Evolutionary conservation across 2,329 filamentous ascomycete species (phyloP).

Genomic region (Colletotrichum ledebouriae): DNA sequence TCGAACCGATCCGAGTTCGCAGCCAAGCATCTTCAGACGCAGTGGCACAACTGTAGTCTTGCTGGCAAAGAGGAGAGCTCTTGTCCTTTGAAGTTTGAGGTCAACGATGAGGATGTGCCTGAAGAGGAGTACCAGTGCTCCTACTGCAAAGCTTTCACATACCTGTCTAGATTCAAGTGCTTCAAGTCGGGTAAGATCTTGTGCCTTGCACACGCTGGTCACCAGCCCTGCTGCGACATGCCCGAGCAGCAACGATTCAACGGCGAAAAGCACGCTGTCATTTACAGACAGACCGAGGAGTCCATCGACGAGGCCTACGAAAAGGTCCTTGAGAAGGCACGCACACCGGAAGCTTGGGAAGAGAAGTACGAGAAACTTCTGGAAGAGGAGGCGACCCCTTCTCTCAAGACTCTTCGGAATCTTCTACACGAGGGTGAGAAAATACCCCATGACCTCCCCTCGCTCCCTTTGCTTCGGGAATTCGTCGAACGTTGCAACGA

Average conservation of each 20-base stretch:
- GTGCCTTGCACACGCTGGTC: constrained; percentile 86
- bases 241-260: constrained; percentile 75
- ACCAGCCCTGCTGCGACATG: constrained; percentile 82
- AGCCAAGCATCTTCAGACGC: constrained; percentile 70
- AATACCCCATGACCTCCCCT: constrained; percentile 90
- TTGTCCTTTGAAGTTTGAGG: constrained; percentile 72
- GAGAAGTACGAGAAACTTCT: constrained; percentile 89
- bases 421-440: constrained; percentile 94
- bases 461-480: constrained; percentile 82
- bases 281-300: constrained; percentile 82
- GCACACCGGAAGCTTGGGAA: constrained; percentile 88
- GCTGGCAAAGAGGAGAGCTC: constrained; percentile 61
- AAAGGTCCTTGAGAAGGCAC: constrained; percentile 88
- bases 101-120: constrained; percentile 80
- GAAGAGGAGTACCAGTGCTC: constrained; percentile 95
- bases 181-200: constrained; percentile 83
- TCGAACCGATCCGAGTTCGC: constrained; percentile 77
- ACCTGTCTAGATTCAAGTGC: constrained; percentile 91
- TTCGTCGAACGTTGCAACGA: constrained; percentile 98
- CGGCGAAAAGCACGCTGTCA: constrained; percentile 79
- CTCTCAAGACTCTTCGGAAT: constrained; percentile 86
- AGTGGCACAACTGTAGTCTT: constrained; percentile 68
- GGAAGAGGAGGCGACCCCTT: constrained; percentile 85
- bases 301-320: constrained; percentile 75
- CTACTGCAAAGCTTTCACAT: constrained; percentile 93